These are phyloP conservation scores for Aspergillus sp. DNA, from an alignment of 2,329 filamentous ascomycete genomes.

Conservation along the genomic window DNA sequence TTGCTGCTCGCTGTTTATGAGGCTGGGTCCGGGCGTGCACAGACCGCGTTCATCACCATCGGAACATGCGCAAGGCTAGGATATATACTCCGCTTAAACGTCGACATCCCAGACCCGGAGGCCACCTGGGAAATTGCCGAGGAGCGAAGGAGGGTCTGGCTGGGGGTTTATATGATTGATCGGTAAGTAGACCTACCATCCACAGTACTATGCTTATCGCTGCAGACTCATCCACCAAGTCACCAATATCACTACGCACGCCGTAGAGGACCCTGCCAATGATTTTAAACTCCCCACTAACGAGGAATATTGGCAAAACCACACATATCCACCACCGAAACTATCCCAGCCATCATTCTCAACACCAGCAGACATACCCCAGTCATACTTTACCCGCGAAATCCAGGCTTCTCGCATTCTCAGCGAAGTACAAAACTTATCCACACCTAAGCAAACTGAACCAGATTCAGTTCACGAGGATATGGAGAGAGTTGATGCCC, in stretches of 20 bases:
- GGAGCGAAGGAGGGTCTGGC: slow-evolving; percentile 10
- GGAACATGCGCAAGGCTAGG: slow-evolving; percentile 6
- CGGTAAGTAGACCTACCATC: background rate
- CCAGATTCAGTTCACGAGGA: too few species aligned
- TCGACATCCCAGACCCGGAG: background rate
- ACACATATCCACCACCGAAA: too few species aligned
- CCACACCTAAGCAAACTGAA: background rate
- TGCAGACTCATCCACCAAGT: slow-evolving; percentile 1
- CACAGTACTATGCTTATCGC: background rate
- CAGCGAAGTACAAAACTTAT: slow-evolving; percentile 1
- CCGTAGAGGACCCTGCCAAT: slow-evolving; percentile 1
- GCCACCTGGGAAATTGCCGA: background rate
- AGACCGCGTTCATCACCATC: slow-evolving; percentile 1
- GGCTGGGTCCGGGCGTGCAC: background rate
- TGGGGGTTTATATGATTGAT: slow-evolving; percentile 10
- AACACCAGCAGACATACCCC: background rate
- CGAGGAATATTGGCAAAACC: background rate
- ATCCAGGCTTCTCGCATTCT: slow-evolving; percentile 2
- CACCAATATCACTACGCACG: background rate
- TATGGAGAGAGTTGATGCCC: background rate
- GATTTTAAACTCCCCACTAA: background rate
- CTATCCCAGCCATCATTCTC: background rate
- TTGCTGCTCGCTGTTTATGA: slow-evolving; percentile 4
- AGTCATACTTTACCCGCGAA: slow-evolving; percentile 8
- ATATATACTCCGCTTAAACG: background rate